Base-by-base conservation (phyloP, 1,139 yeast species). In the Debaryomyces coudertii region DNA sequence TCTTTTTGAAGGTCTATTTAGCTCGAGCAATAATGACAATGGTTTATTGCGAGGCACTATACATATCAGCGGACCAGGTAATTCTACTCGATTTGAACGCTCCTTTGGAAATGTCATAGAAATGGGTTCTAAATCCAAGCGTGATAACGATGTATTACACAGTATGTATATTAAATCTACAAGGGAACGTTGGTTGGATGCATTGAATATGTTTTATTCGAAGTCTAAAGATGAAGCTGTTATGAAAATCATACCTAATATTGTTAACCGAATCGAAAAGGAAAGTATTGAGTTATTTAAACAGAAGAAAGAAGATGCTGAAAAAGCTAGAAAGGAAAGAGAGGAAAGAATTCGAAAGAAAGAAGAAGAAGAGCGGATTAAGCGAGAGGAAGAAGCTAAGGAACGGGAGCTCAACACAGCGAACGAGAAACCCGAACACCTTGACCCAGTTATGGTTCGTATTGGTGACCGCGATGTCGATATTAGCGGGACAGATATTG, bases 401-500 rank as follows among this genome's bases (percentile, higher is more conserved):
- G 65, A 67, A 46, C 58, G 71, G 43, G 75, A 66, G 43, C 68
- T 57, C 24, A 62, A 58, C 34, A 65, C 62, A 40, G 57, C 56
- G 15, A 56, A 46, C 34, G 57, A 47, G 5, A 40, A 51, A 7
- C 47, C 54, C 5, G 48, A 46, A 29, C 51, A 55, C 12, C 45
- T 31, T 33, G 66, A 65, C 3, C 95, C 96, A 0, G 74, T 87
- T 0, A 78, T 78, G 71, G 92, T 92, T 6, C 73, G 75, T 14
- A 86, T 92, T 54, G 93, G 92, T 18, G 95, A 88, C 31, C 69
- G 85, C 29, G 85, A 84, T 47, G 92, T 92, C 28, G 95, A 92
- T 61, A 87, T 92, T 37, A 81, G 95, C 45, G 95, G 92, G 0
- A 85, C 96, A 3, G 97, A 90, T 47, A 90, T 92, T 48, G 97